Conservation (phyloP, 176 grass and related monocot genomes). For the Oryza coarctata region DNA sequence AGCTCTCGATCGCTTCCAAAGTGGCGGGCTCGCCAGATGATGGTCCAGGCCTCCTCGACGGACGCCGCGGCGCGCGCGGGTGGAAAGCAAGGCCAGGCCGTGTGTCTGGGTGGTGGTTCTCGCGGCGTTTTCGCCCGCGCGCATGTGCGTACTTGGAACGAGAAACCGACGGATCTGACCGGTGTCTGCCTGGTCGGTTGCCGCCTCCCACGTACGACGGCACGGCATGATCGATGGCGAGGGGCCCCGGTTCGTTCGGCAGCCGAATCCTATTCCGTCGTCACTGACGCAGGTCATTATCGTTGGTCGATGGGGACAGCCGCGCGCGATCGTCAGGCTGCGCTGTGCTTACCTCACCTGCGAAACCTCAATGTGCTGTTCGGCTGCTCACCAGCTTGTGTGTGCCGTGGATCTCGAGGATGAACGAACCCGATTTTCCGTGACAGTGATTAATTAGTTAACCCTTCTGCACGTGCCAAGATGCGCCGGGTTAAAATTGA, state of each 20-base stretch:
- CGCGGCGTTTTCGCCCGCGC: not conserved
- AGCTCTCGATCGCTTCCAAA: no score
- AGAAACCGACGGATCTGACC: not conserved
- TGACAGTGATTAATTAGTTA: not conserved
- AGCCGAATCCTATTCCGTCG: not conserved
- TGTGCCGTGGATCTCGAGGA: not conserved
- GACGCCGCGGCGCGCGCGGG: not conserved
- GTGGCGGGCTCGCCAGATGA: not conserved
- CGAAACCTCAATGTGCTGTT: not conserved
- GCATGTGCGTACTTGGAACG: not conserved
- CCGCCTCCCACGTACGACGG: not conserved
- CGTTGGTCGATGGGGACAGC: not conserved
- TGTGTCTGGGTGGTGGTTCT: not conserved
- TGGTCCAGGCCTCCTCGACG: not conserved
- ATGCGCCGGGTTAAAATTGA: not conserved
- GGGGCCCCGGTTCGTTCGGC: not conserved
- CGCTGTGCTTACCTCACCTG: conserved; percentile 24
- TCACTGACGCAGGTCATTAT: not conserved
- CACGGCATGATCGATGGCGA: not conserved
- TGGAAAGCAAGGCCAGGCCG: not conserved
- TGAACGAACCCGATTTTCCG: not conserved
- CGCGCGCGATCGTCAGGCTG: conserved; percentile 18
- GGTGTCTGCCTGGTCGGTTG: not conserved
- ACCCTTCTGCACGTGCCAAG: not conserved
- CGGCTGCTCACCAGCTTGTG: not conserved